Percentiles rank a stretch among this genome's conserved stretches.
These are phyloP conservation scores for Thalassiosira tumida DNA, from an alignment of 352 stramenopile species.

Conservation along the genomic window DNA sequence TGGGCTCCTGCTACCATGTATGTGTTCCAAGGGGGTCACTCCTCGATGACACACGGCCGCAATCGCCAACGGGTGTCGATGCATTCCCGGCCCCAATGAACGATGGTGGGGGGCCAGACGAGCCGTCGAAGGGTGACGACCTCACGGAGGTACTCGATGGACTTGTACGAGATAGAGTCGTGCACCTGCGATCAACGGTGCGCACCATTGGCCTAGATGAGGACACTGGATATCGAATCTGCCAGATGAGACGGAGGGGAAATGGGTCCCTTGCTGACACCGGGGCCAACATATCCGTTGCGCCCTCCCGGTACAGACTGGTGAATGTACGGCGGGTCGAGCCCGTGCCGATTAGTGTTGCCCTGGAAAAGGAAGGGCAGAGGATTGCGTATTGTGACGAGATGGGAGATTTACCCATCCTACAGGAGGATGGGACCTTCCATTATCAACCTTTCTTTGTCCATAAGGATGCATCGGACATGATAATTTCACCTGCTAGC, in stretches of 20 bases:
- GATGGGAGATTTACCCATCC: background rate
- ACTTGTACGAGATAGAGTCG: background rate
- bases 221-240: background rate
- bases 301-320: background rate
- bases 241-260: background rate
- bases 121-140: background rate
- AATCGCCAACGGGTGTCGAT: background rate
- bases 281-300: slow-evolving; percentile 1
- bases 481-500: background rate
- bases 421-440: background rate
- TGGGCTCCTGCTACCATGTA: background rate
- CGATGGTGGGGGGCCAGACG: background rate
- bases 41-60: background rate
- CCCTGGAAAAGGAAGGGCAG: background rate
- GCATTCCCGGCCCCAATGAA: background rate
- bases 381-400: background rate
- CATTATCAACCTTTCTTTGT: slow-evolving; percentile 7
- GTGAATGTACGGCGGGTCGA: background rate
- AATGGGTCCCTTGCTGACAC: background rate
- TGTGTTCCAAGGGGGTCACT: background rate
- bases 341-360: background rate
- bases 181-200: background rate
- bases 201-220: background rate
- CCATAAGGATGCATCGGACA: background rate
- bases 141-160: background rate